phyloP scores from a whole-genome alignment of 2,329 filamentous ascomycete species.

The Didymella pomorum region DNA sequence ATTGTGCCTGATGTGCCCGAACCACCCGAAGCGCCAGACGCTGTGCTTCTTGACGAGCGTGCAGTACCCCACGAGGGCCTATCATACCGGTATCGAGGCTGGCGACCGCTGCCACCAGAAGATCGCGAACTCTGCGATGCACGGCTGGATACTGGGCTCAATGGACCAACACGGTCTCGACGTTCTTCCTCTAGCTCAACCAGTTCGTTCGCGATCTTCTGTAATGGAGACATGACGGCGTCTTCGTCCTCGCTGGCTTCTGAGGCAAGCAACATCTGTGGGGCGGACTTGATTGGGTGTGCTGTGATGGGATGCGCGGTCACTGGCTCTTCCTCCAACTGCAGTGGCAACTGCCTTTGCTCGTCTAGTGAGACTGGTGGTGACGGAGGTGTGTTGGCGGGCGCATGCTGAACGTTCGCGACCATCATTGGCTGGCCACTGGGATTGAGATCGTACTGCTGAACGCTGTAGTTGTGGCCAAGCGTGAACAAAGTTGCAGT shows the following conservation, averaged over 20 bases:
- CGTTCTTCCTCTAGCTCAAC: slow-evolving; percentile 69
- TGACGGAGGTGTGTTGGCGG: slow-evolving; percentile 78
- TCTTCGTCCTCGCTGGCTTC: slow-evolving; percentile 74
- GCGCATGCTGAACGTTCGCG: slow-evolving; percentile 85
- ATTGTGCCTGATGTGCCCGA: slow-evolving; percentile 67
- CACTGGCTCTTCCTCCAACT: slow-evolving; percentile 40
- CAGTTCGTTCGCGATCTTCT: slow-evolving; percentile 76
- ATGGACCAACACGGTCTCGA: slow-evolving; percentile 68
- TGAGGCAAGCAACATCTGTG: slow-evolving; percentile 57
- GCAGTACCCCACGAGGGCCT: slow-evolving; percentile 44
- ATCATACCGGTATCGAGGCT: slow-evolving; percentile 57
- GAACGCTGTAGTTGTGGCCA: slow-evolving; percentile 84
- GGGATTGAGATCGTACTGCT: slow-evolving; percentile 94
- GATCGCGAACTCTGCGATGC: slow-evolving; percentile 67
- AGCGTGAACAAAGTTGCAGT: slow-evolving; percentile 93
- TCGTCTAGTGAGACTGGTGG: slow-evolving; percentile 84
- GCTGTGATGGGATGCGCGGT: slow-evolving; percentile 46
- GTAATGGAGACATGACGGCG: slow-evolving; percentile 70
- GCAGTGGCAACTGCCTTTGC: slow-evolving; percentile 58
- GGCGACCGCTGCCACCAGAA: slow-evolving; percentile 56
- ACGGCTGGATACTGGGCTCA: slow-evolving; percentile 73
- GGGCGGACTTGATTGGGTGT: slow-evolving; percentile 37
- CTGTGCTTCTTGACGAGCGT: slow-evolving; percentile 45
- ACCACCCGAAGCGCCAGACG: slow-evolving; percentile 51
- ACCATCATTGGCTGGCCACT: slow-evolving; percentile 73